phyloP scores from a whole-genome alignment of 2,329 filamentous ascomycete species.

The Calonectria henricotiae region DNA sequence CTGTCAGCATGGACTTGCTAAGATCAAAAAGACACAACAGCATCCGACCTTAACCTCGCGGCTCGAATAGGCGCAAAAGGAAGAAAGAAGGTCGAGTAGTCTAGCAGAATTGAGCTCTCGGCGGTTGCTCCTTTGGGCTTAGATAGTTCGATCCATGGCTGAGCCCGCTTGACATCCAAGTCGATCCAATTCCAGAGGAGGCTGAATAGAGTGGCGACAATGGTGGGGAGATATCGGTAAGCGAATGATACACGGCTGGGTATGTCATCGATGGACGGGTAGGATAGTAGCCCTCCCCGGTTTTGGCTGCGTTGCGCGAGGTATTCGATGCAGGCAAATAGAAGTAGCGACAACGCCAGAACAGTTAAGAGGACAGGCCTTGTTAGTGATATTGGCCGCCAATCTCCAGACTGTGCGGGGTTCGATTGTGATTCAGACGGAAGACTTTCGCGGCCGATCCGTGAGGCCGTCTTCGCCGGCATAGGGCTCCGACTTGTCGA shows the following conservation, averaged over 20 bases:
- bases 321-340: background rate
- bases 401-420: background rate
- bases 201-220: slow-evolving; percentile 3
- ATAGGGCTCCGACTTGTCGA: background rate
- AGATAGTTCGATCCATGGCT: slow-evolving; percentile 11
- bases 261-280: background rate
- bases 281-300: background rate
- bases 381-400: background rate
- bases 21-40: too few relatives aligned
- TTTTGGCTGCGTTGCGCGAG: background rate
- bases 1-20: background rate
- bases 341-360: background rate
- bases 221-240: background rate
- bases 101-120: background rate
- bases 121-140: background rate
- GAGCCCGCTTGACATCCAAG: slow-evolving; percentile 4
- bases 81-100: background rate
- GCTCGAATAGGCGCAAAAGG: background rate
- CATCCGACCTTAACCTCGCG: background rate
- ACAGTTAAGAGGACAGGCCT: background rate
- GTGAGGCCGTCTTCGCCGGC: background rate
- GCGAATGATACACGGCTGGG: background rate
- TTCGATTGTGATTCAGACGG: background rate
- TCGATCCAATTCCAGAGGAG: slow-evolving; percentile 17
- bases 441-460: background rate